phyloP scores from a whole-genome alignment of 2,329 filamentous ascomycete species.

The Aspergillus persii region DNA sequence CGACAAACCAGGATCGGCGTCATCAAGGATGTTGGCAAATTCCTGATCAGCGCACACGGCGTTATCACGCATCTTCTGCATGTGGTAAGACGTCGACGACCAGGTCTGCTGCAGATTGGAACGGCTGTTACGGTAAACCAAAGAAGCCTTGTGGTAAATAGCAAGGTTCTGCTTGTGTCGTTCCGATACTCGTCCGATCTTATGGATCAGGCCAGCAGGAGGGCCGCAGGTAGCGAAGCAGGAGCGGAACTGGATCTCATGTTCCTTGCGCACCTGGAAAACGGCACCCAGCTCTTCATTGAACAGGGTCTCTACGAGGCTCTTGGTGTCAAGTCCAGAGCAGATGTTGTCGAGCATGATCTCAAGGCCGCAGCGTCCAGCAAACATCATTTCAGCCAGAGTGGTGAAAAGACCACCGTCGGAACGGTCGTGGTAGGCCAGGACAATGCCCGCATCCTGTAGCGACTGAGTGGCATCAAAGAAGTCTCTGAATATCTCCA shows the following conservation, averaged over 20 bases:
- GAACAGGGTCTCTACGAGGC: slow-evolving; percentile 77
- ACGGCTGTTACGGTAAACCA: slow-evolving; percentile 68
- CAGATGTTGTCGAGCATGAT: slow-evolving; percentile 72
- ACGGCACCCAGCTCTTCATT: slow-evolving; percentile 95
- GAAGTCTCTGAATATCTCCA: slow-evolving; percentile 79
- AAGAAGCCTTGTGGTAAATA: slow-evolving; percentile 67
- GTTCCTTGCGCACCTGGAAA: slow-evolving; percentile 85
- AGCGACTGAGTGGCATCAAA: slow-evolving; percentile 78
- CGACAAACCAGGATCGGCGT: slow-evolving; percentile 75
- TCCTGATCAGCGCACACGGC: slow-evolving; percentile 82
- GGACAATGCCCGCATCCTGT: slow-evolving; percentile 67
- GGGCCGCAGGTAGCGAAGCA: slow-evolving; percentile 91
- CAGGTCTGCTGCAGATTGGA: slow-evolving; percentile 79
- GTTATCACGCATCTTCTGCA: slow-evolving; percentile 90
- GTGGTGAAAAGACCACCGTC: slow-evolving; percentile 92
- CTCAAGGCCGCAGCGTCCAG: slow-evolving; percentile 83
- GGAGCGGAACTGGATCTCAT: slow-evolving; percentile 80
- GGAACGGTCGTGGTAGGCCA: slow-evolving; percentile 92
- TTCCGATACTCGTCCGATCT: slow-evolving; percentile 73
- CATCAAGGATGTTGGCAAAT: slow-evolving; percentile 70
- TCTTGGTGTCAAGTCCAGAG: slow-evolving; percentile 59
- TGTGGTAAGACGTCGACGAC: slow-evolving; percentile 82
- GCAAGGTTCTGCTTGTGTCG: slow-evolving; percentile 70
- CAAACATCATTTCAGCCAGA: slow-evolving; percentile 96
- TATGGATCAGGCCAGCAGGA: slow-evolving; percentile 75